These are phyloP conservation scores for Debaryomyces nepalensis DNA, from an alignment of 1,139 yeast genomes.

Conservation along the genomic window DNA sequence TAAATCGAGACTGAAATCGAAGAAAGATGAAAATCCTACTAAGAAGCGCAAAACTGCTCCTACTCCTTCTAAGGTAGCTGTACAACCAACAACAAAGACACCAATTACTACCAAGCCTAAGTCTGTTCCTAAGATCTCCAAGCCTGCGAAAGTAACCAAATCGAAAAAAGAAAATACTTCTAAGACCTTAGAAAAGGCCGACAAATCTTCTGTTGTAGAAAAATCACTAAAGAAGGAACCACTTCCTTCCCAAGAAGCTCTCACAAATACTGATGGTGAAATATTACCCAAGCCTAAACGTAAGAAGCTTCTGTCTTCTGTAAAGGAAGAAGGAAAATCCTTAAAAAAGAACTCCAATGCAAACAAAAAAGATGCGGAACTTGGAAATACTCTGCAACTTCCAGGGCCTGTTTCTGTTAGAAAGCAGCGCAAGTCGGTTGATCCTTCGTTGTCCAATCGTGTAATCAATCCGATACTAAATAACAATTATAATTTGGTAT, in stretches of 20 bases:
- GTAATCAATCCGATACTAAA: constrained; percentile 25
- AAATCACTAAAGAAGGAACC: neutral
- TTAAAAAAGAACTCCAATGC: constrained; percentile 52
- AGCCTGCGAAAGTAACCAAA: constrained; percentile 4
- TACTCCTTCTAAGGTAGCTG: neutral
- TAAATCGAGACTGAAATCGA: neutral
- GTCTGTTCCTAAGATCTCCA: neutral
- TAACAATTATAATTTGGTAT: constrained; percentile 25
- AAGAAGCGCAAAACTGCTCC: constrained; percentile 2
- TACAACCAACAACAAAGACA: neutral
- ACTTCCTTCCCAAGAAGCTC: neutral
- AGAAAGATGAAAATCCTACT: constrained; percentile 10
- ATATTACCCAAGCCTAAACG: constrained; percentile 10
- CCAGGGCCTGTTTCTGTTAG: constrained; percentile 6
- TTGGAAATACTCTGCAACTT: constrained; percentile 48
- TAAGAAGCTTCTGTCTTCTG: constrained; percentile 3
- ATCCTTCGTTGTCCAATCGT: constrained; percentile 11
- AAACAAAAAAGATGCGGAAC: constrained; percentile 87
- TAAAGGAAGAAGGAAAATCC: neutral
- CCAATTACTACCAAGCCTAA: neutral
- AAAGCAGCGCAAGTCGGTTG: constrained; percentile 13
- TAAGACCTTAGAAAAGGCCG: neutral
- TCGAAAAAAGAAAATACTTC: constrained; percentile 7
- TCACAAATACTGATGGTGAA: neutral
- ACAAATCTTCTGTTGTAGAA: neutral